Base-by-base conservation (phyloP, 306 rosid genomes). In the Pterocarpus santalinus region DNA sequence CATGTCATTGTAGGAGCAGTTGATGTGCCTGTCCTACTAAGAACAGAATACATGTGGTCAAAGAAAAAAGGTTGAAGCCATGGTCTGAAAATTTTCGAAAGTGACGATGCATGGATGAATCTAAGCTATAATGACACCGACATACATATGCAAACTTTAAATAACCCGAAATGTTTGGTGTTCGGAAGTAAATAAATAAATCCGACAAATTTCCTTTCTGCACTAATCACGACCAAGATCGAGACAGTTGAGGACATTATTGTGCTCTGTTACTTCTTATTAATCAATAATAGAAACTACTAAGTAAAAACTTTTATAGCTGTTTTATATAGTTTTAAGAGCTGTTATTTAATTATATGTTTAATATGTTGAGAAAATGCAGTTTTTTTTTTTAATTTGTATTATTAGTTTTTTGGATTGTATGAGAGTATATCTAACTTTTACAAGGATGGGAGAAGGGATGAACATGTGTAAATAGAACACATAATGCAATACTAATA, bases 111-210 rank as follows among this genome's bases (percentile, higher is more conserved):
- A 49, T 73, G 10, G 22, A 51, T 49, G 44, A 10, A 55, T 56
- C 44, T 46, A 36, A 69, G 34, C 12, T 66, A 16, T 6, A 57
- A 46, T 33, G 70, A 68, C 35, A 78, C 68, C 51, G 55, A 78
- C 65, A 46, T 61, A 12, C 33, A 53, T 11, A 51, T 30, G 55
- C 14, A 64, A 63, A 55, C 84, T 79, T 75, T 82, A 63, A 76
- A 77, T 76, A 17, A 51, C 69, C 51, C 61, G 33, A 65, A 58
- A 61, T 75, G 73, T 82, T 79, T 64, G 89, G 85, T 75, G 86
- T 16, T 61, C 64, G 82, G 53, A 9, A 47, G 11, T 47, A 68
- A 75, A 69, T 82, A 57, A 78, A 70, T 65, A 65, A 79, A 64
- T 79, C 46, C 52, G 69, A 70, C 79, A 74, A 11, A 63, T 51